Evolutionary conservation across 768 basidiomycete species (phyloP).

Genomic region (Boletus vinaceobasis): DNA sequence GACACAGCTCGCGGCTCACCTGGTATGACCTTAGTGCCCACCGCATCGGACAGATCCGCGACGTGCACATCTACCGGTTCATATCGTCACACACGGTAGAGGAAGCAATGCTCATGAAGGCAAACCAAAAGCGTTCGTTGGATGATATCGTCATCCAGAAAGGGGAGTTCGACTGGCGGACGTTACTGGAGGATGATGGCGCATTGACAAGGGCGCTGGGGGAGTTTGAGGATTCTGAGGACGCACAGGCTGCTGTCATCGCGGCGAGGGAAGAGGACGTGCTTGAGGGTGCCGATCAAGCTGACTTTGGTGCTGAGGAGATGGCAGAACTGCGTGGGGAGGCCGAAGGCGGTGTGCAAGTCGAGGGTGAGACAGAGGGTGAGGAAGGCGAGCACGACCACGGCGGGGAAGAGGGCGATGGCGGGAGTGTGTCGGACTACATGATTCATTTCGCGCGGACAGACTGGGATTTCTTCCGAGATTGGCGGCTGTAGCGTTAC

Average conservation of each 20-base stretch:
- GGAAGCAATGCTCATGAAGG: conserved; percentile 93
- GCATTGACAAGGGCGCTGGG: conserved; percentile 74
- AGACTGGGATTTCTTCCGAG: conserved; percentile 69
- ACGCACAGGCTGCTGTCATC: conserved; percentile 74
- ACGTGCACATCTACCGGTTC: conserved; percentile 95
- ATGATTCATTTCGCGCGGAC: conserved; percentile 67
- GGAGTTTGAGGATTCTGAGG: conserved; percentile 85
- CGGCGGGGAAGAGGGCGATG: conserved; percentile 48
- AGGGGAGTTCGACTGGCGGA: conserved; percentile 94
- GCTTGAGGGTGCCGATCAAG: conserved; percentile 74
- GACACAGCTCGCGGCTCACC: not conserved
- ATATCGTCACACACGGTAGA: conserved; percentile 89
- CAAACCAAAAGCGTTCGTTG: conserved; percentile 94
- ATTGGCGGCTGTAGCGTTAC: conserved; percentile 55
- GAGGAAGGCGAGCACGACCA: conserved; percentile 36
- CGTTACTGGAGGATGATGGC: conserved; percentile 62
- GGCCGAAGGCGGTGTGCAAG: conserved; percentile 27
- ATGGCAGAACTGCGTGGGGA: conserved; percentile 26
- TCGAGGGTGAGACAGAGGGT: conserved; percentile 36
- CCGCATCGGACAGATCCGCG: conserved; percentile 96
- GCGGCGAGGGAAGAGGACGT: conserved; percentile 72
- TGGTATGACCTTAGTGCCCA: conserved; percentile 61
- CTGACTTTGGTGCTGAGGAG: conserved; percentile 65
- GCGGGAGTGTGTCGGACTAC: conserved; percentile 78
- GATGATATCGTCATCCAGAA: conserved; percentile 90